Percentiles rank a stretch among this genome's conserved stretches.
Evolutionary conservation across 257 asterid genomes (phyloP).

Genomic region (Sherardia arvensis): DNA sequence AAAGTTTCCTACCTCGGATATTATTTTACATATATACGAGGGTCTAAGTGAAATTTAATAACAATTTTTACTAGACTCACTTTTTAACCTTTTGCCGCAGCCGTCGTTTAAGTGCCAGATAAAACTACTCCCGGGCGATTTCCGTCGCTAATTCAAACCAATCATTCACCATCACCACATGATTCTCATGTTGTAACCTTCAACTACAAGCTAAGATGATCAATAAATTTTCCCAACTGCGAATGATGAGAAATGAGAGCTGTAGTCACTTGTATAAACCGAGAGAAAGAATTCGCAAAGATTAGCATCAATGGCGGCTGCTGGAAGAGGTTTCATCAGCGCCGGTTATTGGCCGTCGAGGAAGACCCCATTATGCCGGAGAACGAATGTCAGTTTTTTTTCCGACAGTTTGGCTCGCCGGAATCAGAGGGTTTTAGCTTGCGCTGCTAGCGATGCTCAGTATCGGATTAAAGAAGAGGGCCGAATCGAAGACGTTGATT

Average conservation of each 20-base stretch:
- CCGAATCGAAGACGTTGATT: slow-evolving; percentile 71
- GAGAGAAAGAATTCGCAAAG: background rate
- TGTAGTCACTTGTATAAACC: background rate
- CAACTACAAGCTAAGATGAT: background rate
- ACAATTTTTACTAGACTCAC: background rate
- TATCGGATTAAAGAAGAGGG: slow-evolving; percentile 65
- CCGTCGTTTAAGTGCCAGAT: background rate
- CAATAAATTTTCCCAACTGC: background rate
- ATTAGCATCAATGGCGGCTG: slow-evolving; percentile 48
- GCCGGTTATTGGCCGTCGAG: slow-evolving; percentile 29
- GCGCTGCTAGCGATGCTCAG: slow-evolving; percentile 66
- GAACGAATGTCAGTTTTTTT: slow-evolving; percentile 29
- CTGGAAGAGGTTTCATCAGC: slow-evolving; percentile 36
- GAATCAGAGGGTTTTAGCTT: slow-evolving; percentile 46
- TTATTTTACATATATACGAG: background rate
- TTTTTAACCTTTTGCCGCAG: background rate
- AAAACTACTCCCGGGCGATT: background rate
- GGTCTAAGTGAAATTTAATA: background rate
- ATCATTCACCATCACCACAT: slow-evolving; percentile 1
- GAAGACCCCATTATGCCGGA: slow-evolving; percentile 23
- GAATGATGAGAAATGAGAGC: background rate
- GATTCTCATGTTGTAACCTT: slow-evolving; percentile 1
- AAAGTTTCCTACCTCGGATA: background rate
- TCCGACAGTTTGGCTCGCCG: slow-evolving; percentile 9
- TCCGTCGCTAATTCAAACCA: background rate